phyloP scores from a whole-genome alignment of 345 rosid species.

The Anacardium occidentale region DNA sequence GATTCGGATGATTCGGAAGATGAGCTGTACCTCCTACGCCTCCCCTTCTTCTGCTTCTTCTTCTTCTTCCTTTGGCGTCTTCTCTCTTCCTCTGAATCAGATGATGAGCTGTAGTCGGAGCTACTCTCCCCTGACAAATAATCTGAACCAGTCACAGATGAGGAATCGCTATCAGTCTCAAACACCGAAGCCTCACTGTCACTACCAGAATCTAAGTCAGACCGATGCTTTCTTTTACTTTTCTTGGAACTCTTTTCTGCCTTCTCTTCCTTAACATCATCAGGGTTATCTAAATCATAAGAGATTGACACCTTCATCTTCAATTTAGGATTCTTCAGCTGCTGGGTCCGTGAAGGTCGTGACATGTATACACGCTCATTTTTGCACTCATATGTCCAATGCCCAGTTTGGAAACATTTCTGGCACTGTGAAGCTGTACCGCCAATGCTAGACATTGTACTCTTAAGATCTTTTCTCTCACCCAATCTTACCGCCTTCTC shows the following conservation, averaged over 20 bases:
- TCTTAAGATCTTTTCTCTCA: constrained; percentile 81
- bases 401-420: constrained; percentile 88
- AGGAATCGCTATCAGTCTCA: constrained; percentile 67
- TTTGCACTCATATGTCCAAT: constrained; percentile 96
- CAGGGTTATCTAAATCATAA: constrained; percentile 54
- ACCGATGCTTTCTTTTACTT: constrained; percentile 80
- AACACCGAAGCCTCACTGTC: constrained; percentile 94
- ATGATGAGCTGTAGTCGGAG: constrained; percentile 61
- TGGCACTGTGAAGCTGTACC: constrained; percentile 72
- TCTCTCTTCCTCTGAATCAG: constrained; percentile 78
- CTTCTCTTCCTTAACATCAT: constrained; percentile 40
- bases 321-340: constrained; percentile 86
- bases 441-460: constrained; percentile 43
- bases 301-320: constrained; percentile 57
- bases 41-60: constrained; percentile 69
- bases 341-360: constrained; percentile 89
- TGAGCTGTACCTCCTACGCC: constrained; percentile 62
- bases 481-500: constrained; percentile 90
- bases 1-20: constrained; percentile 82
- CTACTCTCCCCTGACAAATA: constrained; percentile 66
- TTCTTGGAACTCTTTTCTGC: constrained; percentile 58
- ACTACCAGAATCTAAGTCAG: constrained; percentile 59
- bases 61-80: constrained; percentile 59
- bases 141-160: constrained; percentile 60
- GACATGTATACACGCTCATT: constrained; percentile 90